Evolutionary conservation across 148 eudicot species (phyloP).

Genomic region (Chenopodium suecicum): DNA sequence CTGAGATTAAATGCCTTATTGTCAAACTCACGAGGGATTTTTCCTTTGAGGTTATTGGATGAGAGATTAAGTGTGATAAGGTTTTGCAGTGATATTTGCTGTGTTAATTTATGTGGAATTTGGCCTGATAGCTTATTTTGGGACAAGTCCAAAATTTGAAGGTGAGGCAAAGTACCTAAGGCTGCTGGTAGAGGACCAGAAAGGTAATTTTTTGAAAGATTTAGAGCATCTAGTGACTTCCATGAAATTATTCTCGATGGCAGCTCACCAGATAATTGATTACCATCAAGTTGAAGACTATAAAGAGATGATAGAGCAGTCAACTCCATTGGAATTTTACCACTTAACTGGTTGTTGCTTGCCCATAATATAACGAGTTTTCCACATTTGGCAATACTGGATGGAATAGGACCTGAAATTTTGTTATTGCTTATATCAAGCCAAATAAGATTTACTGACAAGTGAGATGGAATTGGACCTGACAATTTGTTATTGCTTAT

Average conservation of each 20-base stretch:
- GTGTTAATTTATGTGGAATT: constrained; percentile 55
- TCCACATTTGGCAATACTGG: constrained; percentile 16
- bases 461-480: constrained; percentile 51
- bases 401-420: constrained; percentile 26
- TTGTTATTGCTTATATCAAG: constrained; percentile 54
- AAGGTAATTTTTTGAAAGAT: constrained; percentile 43
- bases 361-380: constrained; percentile 12
- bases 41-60: constrained; percentile 49
- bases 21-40: constrained; percentile 48
- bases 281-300: constrained; percentile 49
- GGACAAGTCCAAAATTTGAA: constrained; percentile 45
- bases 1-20: constrained; percentile 47
- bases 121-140: constrained; percentile 50
- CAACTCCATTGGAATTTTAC: constrained; percentile 44
- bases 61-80: constrained; percentile 51
- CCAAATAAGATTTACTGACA: constrained; percentile 21
- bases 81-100: constrained; percentile 21
- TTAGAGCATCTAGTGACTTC: constrained; percentile 40
- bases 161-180: constrained; percentile 41
- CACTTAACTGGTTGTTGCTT: constrained; percentile 39
- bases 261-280: constrained; percentile 54
- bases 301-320: constrained; percentile 39
- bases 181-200: constrained; percentile 50
- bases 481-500: constrained; percentile 37
- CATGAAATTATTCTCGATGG: constrained; percentile 52